phyloP scores from a whole-genome alignment of 2,329 filamentous ascomycete genomes.

The Aspergillus oerlinghausenensis region DNA sequence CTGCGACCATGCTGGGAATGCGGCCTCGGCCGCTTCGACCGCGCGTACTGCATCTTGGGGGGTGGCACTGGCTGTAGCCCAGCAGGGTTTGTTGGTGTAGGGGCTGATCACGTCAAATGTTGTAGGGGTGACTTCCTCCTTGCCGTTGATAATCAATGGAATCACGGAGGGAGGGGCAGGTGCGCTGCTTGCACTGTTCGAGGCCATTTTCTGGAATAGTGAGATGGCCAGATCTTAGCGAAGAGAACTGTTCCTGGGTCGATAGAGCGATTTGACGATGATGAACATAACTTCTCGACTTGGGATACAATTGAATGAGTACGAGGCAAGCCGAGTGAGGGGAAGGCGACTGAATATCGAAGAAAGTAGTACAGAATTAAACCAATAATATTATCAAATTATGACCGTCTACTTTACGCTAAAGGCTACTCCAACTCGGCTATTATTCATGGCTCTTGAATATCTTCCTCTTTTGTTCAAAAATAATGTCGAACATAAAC shows the following conservation, averaged over 20 bases:
- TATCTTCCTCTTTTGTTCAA: neutral
- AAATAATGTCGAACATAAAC: neutral
- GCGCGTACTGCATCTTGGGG: conserved; percentile 42
- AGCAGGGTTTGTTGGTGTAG: conserved; percentile 46
- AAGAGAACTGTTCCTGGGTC: neutral
- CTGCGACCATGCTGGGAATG: conserved; percentile 63
- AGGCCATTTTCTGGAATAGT: neutral
- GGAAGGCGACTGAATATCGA: neutral
- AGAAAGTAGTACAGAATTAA: neutral
- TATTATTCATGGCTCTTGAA: neutral
- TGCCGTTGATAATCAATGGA: conserved; percentile 37
- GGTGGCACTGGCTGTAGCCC: conserved; percentile 52
- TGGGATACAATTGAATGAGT: neutral
- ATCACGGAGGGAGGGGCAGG: conserved; percentile 17
- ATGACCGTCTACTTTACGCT: neutral
- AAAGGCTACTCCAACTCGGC: neutral
- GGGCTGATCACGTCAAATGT: conserved; percentile 52
- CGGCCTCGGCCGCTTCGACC: conserved; percentile 55
- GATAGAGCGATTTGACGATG: neutral
- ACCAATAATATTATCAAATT: neutral
- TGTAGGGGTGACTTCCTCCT: conserved; percentile 25
- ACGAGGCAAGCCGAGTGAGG: neutral
- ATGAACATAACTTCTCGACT: neutral
- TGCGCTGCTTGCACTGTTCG: neutral
- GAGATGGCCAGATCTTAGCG: neutral